Conservation (phyloP, 164 flowering plant species). For the Euptelea pleiosperma region DNA sequence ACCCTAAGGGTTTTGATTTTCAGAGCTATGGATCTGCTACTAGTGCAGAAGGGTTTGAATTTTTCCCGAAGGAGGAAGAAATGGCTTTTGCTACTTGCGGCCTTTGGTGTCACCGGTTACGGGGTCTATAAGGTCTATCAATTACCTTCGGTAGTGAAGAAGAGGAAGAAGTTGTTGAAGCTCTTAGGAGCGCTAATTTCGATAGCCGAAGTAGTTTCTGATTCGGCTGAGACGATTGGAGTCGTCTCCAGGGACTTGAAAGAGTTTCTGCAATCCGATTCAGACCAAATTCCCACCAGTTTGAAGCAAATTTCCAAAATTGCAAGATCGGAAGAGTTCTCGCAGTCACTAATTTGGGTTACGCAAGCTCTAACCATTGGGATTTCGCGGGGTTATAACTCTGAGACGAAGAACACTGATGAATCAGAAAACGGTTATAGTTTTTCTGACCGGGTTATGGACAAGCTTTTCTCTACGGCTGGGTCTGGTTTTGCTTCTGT, state of each 20-base stretch:
- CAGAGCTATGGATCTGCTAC: slow-evolving; percentile 53
- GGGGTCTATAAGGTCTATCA: slow-evolving; percentile 68
- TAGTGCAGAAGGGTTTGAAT: slow-evolving; percentile 40
- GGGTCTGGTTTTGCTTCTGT: slow-evolving; percentile 89
- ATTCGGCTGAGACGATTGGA: slow-evolving; percentile 66
- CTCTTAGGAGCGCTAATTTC: slow-evolving; percentile 47
- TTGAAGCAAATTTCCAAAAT: slow-evolving; percentile 80
- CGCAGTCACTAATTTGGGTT: slow-evolving; percentile 39
- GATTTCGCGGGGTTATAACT: slow-evolving; percentile 50
- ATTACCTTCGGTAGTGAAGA: slow-evolving; percentile 51
- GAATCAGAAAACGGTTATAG: slow-evolving; percentile 16
- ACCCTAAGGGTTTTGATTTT: too few species aligned
- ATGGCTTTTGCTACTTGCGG: slow-evolving; percentile 52
- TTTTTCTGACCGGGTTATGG: slow-evolving; percentile 50
- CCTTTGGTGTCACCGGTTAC: slow-evolving; percentile 56
- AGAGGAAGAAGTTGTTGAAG: slow-evolving; percentile 47
- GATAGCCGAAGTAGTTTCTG: slow-evolving; percentile 57
- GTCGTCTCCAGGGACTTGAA: slow-evolving; percentile 68
- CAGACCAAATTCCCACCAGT: slow-evolving; percentile 75
- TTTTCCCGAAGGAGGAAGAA: slow-evolving; percentile 50
- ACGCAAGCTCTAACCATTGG: slow-evolving; percentile 65
- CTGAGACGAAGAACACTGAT: slow-evolving; percentile 11
- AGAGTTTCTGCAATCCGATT: slow-evolving; percentile 69
- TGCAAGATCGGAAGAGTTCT: slow-evolving; percentile 62
- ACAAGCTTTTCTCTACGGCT: slow-evolving; percentile 55